phyloP scores from a whole-genome alignment of 805 yeast genomes.

The Suhomyces sp. region DNA sequence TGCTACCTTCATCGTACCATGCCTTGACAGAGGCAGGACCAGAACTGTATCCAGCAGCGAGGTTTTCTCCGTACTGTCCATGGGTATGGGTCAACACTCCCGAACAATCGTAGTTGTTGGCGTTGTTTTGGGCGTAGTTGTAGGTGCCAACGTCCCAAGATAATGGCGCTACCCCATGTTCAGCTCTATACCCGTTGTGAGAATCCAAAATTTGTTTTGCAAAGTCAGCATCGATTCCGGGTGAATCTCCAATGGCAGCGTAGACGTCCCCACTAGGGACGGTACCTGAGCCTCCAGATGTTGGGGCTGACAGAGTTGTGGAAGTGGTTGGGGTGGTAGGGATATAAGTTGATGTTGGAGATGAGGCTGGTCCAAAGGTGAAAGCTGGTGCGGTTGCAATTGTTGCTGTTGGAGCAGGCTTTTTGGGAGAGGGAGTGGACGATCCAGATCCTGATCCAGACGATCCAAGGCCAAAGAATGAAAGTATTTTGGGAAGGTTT shows the following conservation, averaged over 20 bases:
- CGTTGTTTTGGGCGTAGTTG: slow-evolving; percentile 33
- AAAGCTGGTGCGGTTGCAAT: slow-evolving; percentile 4
- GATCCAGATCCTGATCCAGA: slow-evolving; percentile 1
- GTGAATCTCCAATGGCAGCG: slow-evolving; percentile 17
- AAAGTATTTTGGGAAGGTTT: slow-evolving; percentile 10
- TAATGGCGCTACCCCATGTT: slow-evolving; percentile 28
- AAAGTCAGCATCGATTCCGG: slow-evolving; percentile 25
- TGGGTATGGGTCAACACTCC: slow-evolving; percentile 37
- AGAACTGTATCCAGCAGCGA: slow-evolving; percentile 33
- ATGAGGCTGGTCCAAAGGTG: slow-evolving; percentile 1
- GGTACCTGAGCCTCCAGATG: slow-evolving; percentile 7
- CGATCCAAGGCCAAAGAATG: slow-evolving; percentile 12
- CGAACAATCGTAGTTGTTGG: slow-evolving; percentile 37
- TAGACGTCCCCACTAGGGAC: slow-evolving; percentile 9
- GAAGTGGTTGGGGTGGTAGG: slow-evolving; percentile 7
- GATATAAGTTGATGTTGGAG: neutral
- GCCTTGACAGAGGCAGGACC: slow-evolving; percentile 34
- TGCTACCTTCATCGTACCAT: slow-evolving; percentile 36
- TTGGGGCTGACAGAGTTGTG: neutral
- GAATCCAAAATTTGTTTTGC: slow-evolving; percentile 32
- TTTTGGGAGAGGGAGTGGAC: slow-evolving; percentile 1
- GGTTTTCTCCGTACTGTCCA: slow-evolving; percentile 39
- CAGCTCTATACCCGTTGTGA: slow-evolving; percentile 33
- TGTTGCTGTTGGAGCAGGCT: slow-evolving; percentile 2
- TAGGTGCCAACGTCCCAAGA: slow-evolving; percentile 34